These are phyloP conservation scores for Talaromyces sp. DNA, from an alignment of 2,329 filamentous ascomycete species.

Conservation along the genomic window DNA sequence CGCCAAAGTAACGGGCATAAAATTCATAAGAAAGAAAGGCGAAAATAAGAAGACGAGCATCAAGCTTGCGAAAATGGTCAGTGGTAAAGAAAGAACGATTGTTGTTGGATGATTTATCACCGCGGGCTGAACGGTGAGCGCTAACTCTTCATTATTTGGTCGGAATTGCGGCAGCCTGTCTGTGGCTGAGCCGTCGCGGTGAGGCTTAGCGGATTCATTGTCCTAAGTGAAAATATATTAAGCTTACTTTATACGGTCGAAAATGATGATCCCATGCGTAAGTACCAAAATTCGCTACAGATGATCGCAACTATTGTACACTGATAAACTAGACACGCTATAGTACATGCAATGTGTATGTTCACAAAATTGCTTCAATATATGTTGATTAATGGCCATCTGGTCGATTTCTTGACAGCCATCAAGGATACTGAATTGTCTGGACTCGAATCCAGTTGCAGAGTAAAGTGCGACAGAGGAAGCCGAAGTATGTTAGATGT, in stretches of 20 bases:
- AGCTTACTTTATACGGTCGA: too few relatives aligned
- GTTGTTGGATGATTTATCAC: neutral
- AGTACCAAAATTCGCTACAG: neutral
- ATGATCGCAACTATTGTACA: slow-evolving; percentile 7
- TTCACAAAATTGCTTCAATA: neutral
- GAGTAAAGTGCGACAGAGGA: neutral
- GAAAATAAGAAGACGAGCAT: neutral
- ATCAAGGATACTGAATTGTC: neutral
- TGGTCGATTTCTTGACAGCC: neutral
- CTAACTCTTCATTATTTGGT: neutral
- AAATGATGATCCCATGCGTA: neutral
- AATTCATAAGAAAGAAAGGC: neutral
- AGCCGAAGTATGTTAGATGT: neutral
- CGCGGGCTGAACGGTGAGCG: neutral
- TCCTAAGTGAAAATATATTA: too few relatives aligned
- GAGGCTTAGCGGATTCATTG: neutral
- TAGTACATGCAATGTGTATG: slow-evolving; percentile 12
- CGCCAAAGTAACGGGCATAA: slow-evolving; percentile 1
- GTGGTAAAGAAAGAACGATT: neutral
- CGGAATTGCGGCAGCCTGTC: slow-evolving; percentile 10
- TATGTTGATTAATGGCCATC: neutral
- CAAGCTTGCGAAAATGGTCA: neutral
- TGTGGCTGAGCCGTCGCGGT: neutral
- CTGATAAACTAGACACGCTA: neutral
- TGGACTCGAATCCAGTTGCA: neutral